Evolutionary conservation across 1,284 basidiomycete genomes (phyloP).

Genomic region (Leccinum fuscescens): DNA sequence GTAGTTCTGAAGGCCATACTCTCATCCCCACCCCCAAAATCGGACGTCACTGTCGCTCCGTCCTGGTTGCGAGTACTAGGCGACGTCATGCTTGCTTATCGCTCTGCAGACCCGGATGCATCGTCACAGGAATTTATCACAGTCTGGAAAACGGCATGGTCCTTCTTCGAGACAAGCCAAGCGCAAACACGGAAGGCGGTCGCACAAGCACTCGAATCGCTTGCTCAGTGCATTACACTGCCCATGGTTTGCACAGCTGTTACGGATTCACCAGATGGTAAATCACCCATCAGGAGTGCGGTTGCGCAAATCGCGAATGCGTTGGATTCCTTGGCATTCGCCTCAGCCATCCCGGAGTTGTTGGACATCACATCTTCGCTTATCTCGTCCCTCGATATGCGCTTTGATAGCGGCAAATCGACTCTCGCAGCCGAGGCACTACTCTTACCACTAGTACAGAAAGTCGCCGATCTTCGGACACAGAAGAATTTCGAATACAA

Average conservation of each 20-base stretch:
- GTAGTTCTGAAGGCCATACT: constrained; percentile 74
- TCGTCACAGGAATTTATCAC: constrained; percentile 56
- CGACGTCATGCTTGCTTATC: constrained; percentile 64
- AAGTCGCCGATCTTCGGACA: constrained; percentile 74
- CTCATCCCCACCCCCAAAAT: constrained; percentile 68
- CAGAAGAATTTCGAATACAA: constrained; percentile 89
- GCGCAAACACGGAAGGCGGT: constrained; percentile 57
- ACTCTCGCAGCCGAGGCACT: constrained; percentile 72
- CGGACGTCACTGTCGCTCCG: constrained; percentile 58
- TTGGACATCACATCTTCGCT: constrained; percentile 62
- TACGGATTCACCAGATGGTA: constrained; percentile 40
- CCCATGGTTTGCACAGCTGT: constrained; percentile 55
- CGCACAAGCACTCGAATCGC: constrained; percentile 58
- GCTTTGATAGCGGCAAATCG: constrained; percentile 35
- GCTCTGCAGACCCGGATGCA: constrained; percentile 44
- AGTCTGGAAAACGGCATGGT: constrained; percentile 79
- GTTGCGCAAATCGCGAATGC: constrained; percentile 64
- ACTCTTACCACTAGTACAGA: constrained; percentile 70
- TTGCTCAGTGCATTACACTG: constrained; percentile 71
- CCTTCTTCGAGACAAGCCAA: constrained; percentile 66
- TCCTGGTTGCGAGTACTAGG: constrained; percentile 77
- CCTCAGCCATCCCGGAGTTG: constrained; percentile 70
- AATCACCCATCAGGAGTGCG: constrained; percentile 60
- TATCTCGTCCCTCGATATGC: constrained; percentile 44
- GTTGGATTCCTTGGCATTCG: constrained; percentile 67